Evolutionary conservation across 179 eudicot species (phyloP), one percentile per base, ranked within the genome.

Genomic region (Beta lomatogona): DNA sequence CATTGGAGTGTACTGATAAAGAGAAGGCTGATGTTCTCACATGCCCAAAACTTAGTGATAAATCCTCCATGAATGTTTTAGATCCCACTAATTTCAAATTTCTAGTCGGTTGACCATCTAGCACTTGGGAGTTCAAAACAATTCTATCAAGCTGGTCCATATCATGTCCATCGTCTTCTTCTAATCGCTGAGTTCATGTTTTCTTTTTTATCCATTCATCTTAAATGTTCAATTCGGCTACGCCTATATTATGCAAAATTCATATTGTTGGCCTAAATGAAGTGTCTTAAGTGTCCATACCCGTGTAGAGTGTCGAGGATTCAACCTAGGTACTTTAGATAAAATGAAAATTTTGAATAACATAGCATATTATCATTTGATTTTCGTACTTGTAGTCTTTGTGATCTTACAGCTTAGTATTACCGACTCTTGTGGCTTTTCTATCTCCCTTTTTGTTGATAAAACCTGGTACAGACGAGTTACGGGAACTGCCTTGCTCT

Each of bases 401-500:
- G 71, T 65, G 31, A 65, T 65, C 25, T 65, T 22, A 2, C 61
- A 48, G 11, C 10, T 13, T 11, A 64, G 15, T 61, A 64, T 28
- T 50, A 19, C 18, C 36, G 4, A 55, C 74, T 19, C 50, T 6
- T 57, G 12, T 53, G 65, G 10, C 36, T 63, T 65, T 8, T 53
- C 9, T 16, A 18, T 77, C 6, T 16, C 19, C 71, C 4, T 22
- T 28, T 11, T 60, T 53, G 18, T 50, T 41, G 5, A 76, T 59
- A 61, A 46, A 50, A 66, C 55, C 50, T 16, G 69, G 48, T 79
- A 86, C 88, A 91, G 94, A 91, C 60, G 92, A 90, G 80, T 81
- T 91, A 85, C 86, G 92, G 81, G 94, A 90, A 85, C 83, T 91
- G 75, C 92, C 94, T 31, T 91, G 94, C 83, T 57, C 86, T 66